These are phyloP conservation scores for Rheum nobile DNA, from an alignment of 148 eudicot genomes.

Conservation along the genomic window DNA sequence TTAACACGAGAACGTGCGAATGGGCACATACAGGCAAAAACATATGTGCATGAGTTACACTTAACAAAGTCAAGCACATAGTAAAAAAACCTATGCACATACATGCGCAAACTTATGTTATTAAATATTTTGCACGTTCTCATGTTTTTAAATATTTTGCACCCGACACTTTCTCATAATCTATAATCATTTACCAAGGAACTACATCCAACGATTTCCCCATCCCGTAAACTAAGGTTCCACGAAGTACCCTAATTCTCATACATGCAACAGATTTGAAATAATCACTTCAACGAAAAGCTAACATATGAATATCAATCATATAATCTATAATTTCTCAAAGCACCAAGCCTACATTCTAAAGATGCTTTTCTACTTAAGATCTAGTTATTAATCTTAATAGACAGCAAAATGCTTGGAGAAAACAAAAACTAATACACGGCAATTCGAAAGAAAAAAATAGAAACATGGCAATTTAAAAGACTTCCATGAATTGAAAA, in stretches of 20 bases:
- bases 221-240: neutral
- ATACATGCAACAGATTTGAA: too few species aligned
- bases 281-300: neutral
- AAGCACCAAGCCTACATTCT: neutral
- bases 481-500: neutral
- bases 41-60: too few species aligned
- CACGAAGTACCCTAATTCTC: neutral
- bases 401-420: neutral
- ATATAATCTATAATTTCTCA: neutral
- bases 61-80: too few species aligned
- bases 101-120: too few species aligned
- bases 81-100: too few species aligned
- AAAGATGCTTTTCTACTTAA: neutral
- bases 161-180: too few species aligned
- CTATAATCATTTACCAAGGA: neutral
- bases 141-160: too few species aligned
- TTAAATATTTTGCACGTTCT: too few species aligned
- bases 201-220: neutral
- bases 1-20: too few species aligned
- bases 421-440: neutral
- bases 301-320: neutral
- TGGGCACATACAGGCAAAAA: too few species aligned
- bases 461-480: neutral
- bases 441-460: neutral
- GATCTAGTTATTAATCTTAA: neutral